These are phyloP conservation scores for Musa beccarii DNA, from an alignment of 176 grass and related monocot species.

Conservation along the genomic window DNA sequence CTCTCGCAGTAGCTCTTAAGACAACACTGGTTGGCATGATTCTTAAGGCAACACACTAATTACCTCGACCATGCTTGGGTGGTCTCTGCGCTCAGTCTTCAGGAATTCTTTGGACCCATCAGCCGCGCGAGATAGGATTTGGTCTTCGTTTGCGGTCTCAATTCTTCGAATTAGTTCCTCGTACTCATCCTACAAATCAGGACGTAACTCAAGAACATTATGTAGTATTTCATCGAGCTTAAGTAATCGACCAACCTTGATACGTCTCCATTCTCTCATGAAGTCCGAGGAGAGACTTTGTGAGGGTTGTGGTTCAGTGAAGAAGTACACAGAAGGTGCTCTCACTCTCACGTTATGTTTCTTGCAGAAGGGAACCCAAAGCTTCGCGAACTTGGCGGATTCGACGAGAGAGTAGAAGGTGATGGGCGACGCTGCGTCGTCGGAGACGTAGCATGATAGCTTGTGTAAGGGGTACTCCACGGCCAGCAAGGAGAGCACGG, in stretches of 20 bases:
- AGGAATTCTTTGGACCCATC: conserved; percentile 34
- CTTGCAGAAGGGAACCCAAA: conserved; percentile 56
- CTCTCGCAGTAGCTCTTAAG: no score
- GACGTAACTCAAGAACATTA: no score
- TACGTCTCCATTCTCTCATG: background rate
- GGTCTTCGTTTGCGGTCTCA: conserved; percentile 27
- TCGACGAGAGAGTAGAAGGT: conserved; percentile 37
- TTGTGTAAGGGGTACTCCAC: conserved; percentile 45
- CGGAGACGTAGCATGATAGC: conserved; percentile 55
- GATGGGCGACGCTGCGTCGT: conserved; percentile 37
- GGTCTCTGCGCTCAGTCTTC: conserved; percentile 22
- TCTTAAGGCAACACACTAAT: background rate
- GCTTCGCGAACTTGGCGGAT: conserved; percentile 28
- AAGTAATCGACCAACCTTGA: background rate
- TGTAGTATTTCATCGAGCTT: no score
- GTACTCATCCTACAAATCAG: conserved; percentile 27
- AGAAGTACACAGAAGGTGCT: conserved; percentile 44
- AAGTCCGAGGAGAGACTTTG: background rate
- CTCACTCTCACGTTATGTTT: conserved; percentile 13
- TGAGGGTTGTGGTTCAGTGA: background rate
- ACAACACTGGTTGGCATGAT: no score
- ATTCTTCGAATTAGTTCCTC: conserved; percentile 29
- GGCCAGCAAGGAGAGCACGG: conserved; percentile 49
- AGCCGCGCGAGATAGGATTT: background rate
- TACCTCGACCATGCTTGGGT: conserved; percentile 44